Evolutionary conservation across 805 yeast genomes (phyloP).

Genomic region (Suhomyces prunicola): DNA sequence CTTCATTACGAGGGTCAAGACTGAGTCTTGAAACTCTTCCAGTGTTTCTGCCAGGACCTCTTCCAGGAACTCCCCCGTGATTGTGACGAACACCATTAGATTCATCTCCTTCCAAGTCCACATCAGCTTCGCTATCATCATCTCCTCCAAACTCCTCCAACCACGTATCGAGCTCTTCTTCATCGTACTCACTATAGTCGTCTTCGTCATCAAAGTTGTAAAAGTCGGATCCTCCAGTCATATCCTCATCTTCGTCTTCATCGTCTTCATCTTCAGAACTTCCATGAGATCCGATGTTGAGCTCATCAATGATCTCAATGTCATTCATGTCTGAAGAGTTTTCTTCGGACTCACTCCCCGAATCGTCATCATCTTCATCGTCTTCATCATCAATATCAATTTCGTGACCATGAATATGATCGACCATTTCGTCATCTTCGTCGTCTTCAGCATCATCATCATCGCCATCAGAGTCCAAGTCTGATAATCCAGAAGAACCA

Average conservation of each 20-base stretch:
- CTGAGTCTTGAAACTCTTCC: neutral
- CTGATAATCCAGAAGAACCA: conserved; percentile 21
- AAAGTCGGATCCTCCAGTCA: conserved; percentile 6
- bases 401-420: conserved; percentile 10
- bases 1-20: neutral
- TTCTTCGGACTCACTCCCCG: neutral
- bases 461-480: conserved; percentile 25
- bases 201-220: conserved; percentile 22
- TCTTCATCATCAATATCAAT: conserved; percentile 36
- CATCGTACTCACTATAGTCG: conserved; percentile 30
- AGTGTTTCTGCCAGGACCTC: neutral
- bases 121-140: conserved; percentile 20
- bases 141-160: conserved; percentile 36
- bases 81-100: neutral
- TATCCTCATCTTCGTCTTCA: conserved; percentile 8
- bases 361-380: conserved; percentile 27
- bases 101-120: conserved; percentile 6
- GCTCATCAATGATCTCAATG: conserved; percentile 35
- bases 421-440: conserved; percentile 7
- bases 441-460: conserved; percentile 7
- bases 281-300: conserved; percentile 27
- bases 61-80: neutral
- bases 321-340: conserved; percentile 17
- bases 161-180: conserved; percentile 40
- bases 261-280: conserved; percentile 29